Conservation (phyloP, 306 rosid species). For the Cyamopsis tetragonoloba region DNA sequence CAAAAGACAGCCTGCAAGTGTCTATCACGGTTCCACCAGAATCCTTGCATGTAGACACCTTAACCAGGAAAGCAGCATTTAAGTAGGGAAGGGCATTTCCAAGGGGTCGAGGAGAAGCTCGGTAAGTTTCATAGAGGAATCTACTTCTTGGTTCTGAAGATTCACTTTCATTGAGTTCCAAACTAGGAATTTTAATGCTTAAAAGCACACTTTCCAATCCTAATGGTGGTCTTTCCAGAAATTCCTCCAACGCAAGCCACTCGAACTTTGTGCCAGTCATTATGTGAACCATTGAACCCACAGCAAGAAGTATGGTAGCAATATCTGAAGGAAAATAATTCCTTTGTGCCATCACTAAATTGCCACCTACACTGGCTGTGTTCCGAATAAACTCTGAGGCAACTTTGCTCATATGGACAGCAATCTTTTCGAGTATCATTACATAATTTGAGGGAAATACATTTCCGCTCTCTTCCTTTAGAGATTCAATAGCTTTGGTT, state of each 20-base stretch:
- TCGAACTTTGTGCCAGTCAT: slow-evolving; percentile 49
- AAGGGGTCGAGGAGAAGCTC: slow-evolving; percentile 83
- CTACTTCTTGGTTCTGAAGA: slow-evolving; percentile 33
- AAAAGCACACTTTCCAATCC: slow-evolving; percentile 48
- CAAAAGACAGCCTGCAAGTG: slow-evolving; percentile 64
- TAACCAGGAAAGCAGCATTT: slow-evolving; percentile 78
- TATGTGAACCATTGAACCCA: slow-evolving; percentile 53
- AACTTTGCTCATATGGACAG: slow-evolving; percentile 62
- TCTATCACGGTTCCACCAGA: slow-evolving; percentile 43
- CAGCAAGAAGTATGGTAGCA: slow-evolving; percentile 65
- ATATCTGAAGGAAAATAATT: slow-evolving; percentile 77
- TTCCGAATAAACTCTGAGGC: slow-evolving; percentile 63
- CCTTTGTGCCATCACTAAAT: slow-evolving; percentile 80
- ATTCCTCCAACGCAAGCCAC: slow-evolving; percentile 56
- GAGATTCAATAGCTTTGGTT: slow-evolving; percentile 54
- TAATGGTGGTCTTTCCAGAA: slow-evolving; percentile 61
- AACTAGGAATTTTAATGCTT: slow-evolving; percentile 59
- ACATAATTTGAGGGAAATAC: slow-evolving; percentile 38
- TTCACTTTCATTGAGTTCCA: slow-evolving; percentile 31
- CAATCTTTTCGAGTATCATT: slow-evolving; percentile 41
- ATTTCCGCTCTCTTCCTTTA: slow-evolving; percentile 30
- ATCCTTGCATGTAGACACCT: slow-evolving; percentile 47
- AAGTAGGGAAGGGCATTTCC: slow-evolving; percentile 74
- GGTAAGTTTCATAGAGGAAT: slow-evolving; percentile 66
- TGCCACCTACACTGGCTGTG: slow-evolving; percentile 79